Conservation (phyloP, 106 monocot genomes). For the Iris macrosiphon region DNA sequence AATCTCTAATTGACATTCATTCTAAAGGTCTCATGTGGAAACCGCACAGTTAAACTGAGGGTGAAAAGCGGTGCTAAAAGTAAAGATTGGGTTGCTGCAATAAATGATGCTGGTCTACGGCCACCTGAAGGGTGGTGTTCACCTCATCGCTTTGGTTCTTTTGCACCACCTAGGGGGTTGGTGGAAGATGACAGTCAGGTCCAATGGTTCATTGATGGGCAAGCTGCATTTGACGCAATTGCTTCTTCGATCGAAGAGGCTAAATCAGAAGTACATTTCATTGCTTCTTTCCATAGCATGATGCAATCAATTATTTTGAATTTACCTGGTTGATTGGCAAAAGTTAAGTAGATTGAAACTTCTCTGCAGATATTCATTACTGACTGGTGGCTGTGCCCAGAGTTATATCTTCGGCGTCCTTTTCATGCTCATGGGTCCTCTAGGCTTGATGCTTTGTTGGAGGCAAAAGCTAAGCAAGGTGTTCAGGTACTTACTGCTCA, state of each 20-base stretch:
- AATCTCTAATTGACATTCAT: constrained; percentile 14
- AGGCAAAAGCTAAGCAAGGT: constrained; percentile 84
- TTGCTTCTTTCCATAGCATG: background rate
- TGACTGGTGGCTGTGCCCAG: constrained; percentile 95
- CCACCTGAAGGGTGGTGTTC: constrained; percentile 86
- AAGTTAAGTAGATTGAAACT: constrained; percentile 14
- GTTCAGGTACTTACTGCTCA: constrained; percentile 54
- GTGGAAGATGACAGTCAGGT: constrained; percentile 65
- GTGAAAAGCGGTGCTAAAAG: constrained; percentile 46
- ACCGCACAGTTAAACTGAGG: constrained; percentile 52
- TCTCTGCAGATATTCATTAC: constrained; percentile 78
- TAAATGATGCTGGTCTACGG: constrained; percentile 65
- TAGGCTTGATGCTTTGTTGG: constrained; percentile 69
- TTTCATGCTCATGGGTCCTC: constrained; percentile 51
- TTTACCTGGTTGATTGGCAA: background rate
- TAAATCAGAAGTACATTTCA: constrained; percentile 67
- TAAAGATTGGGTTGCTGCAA: constrained; percentile 80
- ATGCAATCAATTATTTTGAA: background rate
- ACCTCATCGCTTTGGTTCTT: constrained; percentile 83
- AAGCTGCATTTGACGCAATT: constrained; percentile 87
- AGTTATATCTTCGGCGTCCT: constrained; percentile 75
- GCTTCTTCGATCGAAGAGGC: constrained; percentile 84
- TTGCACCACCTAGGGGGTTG: constrained; percentile 80
- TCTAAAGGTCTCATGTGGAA: constrained; percentile 70
- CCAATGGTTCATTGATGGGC: constrained; percentile 92